phyloP scores from a whole-genome alignment of 768 basidiomycete species.

The Xerocomus potaroensis region DNA sequence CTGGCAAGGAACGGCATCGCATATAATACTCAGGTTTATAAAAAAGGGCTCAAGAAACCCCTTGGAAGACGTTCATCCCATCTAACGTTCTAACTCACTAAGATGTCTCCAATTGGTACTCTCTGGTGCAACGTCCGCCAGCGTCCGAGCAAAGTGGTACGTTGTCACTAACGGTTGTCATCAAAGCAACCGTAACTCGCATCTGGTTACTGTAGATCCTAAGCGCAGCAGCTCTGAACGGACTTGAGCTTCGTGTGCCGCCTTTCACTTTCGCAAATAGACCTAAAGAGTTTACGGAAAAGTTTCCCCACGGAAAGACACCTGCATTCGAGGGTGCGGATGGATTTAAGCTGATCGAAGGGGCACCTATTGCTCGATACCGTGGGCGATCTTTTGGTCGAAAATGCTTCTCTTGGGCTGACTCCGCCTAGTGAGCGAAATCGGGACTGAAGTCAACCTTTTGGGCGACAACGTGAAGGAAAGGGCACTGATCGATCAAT shows the following conservation, averaged over 20 bases:
- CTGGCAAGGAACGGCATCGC: no score
- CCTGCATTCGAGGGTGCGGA: slow-evolving; percentile 17
- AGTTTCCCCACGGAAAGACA: slow-evolving; percentile 18
- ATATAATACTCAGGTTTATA: no score
- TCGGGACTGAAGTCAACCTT: slow-evolving; percentile 11
- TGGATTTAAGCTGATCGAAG: slow-evolving; percentile 17
- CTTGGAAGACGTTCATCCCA: no score
- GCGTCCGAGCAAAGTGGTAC: slow-evolving; percentile 14
- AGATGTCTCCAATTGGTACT: slow-evolving; percentile 18
- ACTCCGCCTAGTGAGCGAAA: slow-evolving; percentile 6
- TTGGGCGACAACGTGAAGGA: slow-evolving; percentile 13
- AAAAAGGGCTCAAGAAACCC: no score
- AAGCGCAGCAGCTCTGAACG: slow-evolving; percentile 11
- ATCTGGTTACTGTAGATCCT: not conserved
- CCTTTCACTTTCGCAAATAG: slow-evolving; percentile 8
- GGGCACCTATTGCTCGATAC: slow-evolving; percentile 16
- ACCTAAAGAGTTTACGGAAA: slow-evolving; percentile 8
- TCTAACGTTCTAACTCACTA: no score
- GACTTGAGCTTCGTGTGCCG: slow-evolving; percentile 6
- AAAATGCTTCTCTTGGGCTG: not conserved
- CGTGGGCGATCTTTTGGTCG: slow-evolving; percentile 2
- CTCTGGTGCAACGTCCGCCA: slow-evolving; percentile 12
- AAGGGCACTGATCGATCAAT: slow-evolving; percentile 14
- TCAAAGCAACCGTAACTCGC: not conserved
- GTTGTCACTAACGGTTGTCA: not conserved